Conservation (phyloP, 1,284 basidiomycete species). For the Cryptococcus hybrid region DNA sequence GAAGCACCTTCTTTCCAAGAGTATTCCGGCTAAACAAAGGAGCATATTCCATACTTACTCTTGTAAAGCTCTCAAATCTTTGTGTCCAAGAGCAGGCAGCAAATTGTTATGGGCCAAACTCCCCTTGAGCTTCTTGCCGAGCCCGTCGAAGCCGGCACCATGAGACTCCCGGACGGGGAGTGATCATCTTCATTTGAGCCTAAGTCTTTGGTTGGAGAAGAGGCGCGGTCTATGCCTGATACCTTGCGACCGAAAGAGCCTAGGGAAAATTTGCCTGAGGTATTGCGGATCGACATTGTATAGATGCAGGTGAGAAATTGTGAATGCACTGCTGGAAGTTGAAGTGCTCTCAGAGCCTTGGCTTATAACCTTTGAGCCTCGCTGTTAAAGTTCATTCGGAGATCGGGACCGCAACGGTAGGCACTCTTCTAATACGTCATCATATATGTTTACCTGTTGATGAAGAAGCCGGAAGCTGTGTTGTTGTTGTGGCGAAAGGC, state of each 20-base stretch:
- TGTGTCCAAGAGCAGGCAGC: conserved; percentile 73
- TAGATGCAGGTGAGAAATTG: no score
- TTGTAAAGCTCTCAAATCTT: conserved; percentile 76
- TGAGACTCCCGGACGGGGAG: conserved; percentile 4
- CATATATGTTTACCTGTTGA: no score
- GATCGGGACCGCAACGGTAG: no score
- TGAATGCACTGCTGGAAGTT: no score
- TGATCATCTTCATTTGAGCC: conserved; percentile 3
- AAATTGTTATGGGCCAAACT: conserved; percentile 44
- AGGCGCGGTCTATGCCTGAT: conserved; percentile 11
- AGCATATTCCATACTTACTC: conserved; percentile 32
- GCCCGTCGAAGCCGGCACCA: conserved; percentile 22
- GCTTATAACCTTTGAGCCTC: no score
- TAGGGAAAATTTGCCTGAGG: conserved; percentile 43
- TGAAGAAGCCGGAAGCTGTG: no score
- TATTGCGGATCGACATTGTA: conserved; percentile 32
- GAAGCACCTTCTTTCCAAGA: no score
- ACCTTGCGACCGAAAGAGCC: conserved; percentile 31
- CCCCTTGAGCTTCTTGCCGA: conserved; percentile 41
- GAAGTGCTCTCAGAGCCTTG: no score
- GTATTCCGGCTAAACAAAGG: no score
- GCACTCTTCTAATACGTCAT: no score
- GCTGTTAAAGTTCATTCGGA: no score
- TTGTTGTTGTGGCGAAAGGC: no score
- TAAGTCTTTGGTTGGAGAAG: conserved; percentile 3